Evolutionary conservation across 176 grass and related monocot species (phyloP).

Genomic region (Ensete ventricosum): DNA sequence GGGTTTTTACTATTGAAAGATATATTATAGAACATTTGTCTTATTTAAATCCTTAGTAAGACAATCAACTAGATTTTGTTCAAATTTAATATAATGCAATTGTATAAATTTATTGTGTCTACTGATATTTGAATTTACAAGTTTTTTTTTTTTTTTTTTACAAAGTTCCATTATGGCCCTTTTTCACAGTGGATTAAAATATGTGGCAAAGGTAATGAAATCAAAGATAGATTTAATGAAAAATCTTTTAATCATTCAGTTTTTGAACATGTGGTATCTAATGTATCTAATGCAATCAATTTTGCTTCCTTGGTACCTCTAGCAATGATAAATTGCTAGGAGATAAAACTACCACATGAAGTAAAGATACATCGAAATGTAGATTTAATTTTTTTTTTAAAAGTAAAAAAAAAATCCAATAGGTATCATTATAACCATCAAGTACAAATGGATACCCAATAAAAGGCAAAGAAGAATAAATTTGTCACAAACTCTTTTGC

Average conservation of each 20-base stretch:
- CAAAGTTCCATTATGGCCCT: neutral
- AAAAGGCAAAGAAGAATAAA: neutral
- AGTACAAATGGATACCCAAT: neutral
- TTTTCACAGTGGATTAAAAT: neutral
- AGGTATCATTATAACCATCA: neutral
- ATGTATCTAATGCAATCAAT: neutral
- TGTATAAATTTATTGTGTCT: no score
- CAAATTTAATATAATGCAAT: no score
- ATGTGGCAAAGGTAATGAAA: neutral
- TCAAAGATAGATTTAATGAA: neutral
- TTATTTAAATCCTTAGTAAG: no score
- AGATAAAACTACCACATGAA: neutral
- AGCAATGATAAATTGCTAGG: constrained; percentile 13
- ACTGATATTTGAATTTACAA: no score
- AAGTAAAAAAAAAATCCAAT: neutral
- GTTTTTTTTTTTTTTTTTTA: neutral
- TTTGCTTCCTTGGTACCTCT: constrained; percentile 7
- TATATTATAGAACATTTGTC: no score
- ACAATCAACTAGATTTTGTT: no score
- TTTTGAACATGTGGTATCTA: constrained; percentile 9
- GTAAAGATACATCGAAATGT: neutral
- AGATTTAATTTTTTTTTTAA: constrained; percentile 7
- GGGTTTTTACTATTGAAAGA: no score
- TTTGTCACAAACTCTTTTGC: neutral
- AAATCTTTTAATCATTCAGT: constrained; percentile 12